These are phyloP conservation scores for Hypoxylon trugodes DNA, from an alignment of 495 filamentous ascomycete species.

Conservation along the genomic window DNA sequence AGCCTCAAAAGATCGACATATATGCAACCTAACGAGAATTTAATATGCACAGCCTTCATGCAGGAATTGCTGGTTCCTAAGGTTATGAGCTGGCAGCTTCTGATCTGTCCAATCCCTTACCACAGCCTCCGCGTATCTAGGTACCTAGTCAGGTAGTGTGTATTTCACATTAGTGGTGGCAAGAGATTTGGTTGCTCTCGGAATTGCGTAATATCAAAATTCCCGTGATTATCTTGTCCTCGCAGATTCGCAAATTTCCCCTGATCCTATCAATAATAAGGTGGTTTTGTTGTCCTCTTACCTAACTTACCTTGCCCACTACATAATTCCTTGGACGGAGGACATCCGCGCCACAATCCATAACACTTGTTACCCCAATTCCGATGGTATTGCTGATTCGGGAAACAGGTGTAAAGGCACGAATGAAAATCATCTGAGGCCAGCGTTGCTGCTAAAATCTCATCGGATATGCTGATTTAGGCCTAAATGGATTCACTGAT, in stretches of 20 bases:
- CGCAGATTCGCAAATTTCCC: not conserved
- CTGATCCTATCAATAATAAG: not conserved
- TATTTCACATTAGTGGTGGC: too few relatives aligned
- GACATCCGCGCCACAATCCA: not conserved
- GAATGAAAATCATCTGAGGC: too few relatives aligned
- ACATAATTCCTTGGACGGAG: not conserved
- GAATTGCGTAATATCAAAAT: not conserved
- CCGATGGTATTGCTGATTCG: too few relatives aligned
- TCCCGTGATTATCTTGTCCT: not conserved
- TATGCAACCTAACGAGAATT: not conserved
- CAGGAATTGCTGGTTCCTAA: not conserved
- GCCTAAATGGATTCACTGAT: too few relatives aligned
- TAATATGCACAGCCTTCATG: constrained; percentile 1
- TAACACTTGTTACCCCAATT: not conserved
- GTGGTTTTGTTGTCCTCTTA: not conserved
- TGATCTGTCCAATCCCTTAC: too few relatives aligned
- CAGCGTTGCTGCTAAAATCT: too few relatives aligned
- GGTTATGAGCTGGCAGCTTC: constrained; percentile 1
- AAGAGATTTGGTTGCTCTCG: not conserved
- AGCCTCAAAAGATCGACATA: not conserved
- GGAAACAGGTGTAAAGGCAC: too few relatives aligned
- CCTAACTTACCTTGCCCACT: not conserved
- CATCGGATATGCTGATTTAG: too few relatives aligned
- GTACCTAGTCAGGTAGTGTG: too few relatives aligned
- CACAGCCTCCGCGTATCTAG: too few relatives aligned